phyloP scores from a whole-genome alignment of 768 basidiomycete species.

The Boletus barrowsii region DNA sequence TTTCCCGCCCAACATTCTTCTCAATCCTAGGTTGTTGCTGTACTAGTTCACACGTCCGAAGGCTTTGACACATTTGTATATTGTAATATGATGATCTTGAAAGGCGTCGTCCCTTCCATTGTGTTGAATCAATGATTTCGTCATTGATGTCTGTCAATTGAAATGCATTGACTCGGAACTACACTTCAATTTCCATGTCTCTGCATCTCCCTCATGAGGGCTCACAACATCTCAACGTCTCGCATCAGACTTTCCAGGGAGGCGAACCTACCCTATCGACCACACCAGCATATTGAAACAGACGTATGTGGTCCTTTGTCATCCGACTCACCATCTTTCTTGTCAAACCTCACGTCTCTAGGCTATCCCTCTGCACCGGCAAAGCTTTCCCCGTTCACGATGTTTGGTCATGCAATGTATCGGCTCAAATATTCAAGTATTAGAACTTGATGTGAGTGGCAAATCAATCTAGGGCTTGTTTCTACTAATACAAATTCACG shows the following conservation, averaged over 20 bases:
- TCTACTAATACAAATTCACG: too few relatives aligned
- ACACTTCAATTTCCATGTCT: too few relatives aligned
- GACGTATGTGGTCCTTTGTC: not conserved
- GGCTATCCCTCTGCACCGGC: not conserved
- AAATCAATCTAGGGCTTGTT: too few relatives aligned
- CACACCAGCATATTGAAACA: not conserved
- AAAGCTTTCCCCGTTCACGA: not conserved
- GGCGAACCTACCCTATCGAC: not conserved
- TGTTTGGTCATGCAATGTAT: not conserved
- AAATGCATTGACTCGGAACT: not conserved
- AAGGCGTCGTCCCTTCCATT: too few relatives aligned
- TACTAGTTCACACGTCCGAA: too few relatives aligned
- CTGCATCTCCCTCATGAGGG: not conserved
- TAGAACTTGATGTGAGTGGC: too few relatives aligned
- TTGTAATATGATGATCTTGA: too few relatives aligned
- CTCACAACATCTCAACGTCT: not conserved
- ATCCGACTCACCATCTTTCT: not conserved
- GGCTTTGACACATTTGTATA: too few relatives aligned
- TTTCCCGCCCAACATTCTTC: too few relatives aligned
- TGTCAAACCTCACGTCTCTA: not conserved
- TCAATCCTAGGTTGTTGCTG: too few relatives aligned
- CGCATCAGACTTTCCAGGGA: not conserved
- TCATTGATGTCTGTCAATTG: too few relatives aligned
- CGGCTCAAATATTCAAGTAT: not conserved
- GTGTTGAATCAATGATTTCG: too few relatives aligned